These are phyloP conservation scores for Boletus rex-veris DNA, from an alignment of 768 basidiomycete species.

Conservation along the genomic window DNA sequence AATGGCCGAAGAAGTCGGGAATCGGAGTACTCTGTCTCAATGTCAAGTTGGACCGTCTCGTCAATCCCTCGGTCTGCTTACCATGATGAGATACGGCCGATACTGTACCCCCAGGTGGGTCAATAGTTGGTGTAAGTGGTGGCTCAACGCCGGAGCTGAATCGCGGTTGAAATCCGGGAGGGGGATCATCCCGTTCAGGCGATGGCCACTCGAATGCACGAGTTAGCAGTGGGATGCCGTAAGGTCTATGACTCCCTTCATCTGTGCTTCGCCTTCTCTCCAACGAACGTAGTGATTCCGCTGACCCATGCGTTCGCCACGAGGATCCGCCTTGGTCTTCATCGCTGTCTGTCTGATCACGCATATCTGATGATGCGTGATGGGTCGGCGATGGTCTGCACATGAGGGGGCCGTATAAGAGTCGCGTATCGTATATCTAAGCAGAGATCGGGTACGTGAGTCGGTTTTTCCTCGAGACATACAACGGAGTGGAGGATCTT, in stretches of 20 bases:
- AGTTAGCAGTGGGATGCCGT: constrained; percentile 18
- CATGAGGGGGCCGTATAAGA: constrained; percentile 26
- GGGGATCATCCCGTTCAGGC: constrained; percentile 15
- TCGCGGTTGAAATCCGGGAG: constrained; percentile 10
- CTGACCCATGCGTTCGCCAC: constrained; percentile 16
- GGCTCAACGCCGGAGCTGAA: constrained; percentile 8
- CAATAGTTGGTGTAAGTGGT: constrained; percentile 15
- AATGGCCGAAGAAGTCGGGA: constrained; percentile 18
- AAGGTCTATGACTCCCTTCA: constrained; percentile 7
- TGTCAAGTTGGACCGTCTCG: not conserved
- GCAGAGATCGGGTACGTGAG: constrained; percentile 17
- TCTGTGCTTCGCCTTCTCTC: constrained; percentile 19
- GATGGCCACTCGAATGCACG: constrained; percentile 26
- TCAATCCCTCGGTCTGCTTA: constrained; percentile 9
- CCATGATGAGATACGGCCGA: constrained; percentile 16
- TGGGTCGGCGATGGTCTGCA: constrained; percentile 21
- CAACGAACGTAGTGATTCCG: constrained; percentile 4
- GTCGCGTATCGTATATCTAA: constrained; percentile 9
- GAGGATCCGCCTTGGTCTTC: constrained; percentile 45
- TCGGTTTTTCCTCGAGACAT: constrained; percentile 15
- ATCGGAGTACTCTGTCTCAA: constrained; percentile 18
- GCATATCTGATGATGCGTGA: constrained; percentile 12
- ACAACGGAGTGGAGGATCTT: constrained; percentile 14
- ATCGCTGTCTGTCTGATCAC: constrained; percentile 37
- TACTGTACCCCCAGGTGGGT: constrained; percentile 3